A percentile compares a stretch with the other conserved stretches of the same genome.
phyloP scores from a whole-genome alignment of 257 asterid species.

The Galeopsis tetrahit region DNA sequence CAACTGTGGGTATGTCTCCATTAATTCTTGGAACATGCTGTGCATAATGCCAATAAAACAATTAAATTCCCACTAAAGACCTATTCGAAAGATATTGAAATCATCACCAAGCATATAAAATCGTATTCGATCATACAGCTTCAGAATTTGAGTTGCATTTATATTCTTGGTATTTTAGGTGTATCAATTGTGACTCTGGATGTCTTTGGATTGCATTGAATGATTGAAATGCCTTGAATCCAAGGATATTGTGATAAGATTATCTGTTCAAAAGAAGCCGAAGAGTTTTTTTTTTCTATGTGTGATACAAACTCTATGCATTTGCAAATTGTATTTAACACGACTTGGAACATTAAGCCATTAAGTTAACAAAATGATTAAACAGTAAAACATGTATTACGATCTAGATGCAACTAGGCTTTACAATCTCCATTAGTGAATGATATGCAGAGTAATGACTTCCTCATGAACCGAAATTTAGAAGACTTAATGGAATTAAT shows the following conservation, averaged over 20 bases:
- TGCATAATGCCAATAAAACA: conserved; percentile 44
- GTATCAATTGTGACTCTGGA: background rate
- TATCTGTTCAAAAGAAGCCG: conserved; percentile 1
- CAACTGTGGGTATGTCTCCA: conserved; percentile 92
- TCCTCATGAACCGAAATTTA: conserved; percentile 6
- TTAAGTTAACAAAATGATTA: conserved; percentile 3
- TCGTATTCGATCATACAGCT: background rate
- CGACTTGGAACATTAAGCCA: conserved; percentile 18
- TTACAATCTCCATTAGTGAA: conserved; percentile 15
- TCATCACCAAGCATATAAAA: conserved; percentile 29
- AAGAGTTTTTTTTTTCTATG: background rate
- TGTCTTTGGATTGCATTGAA: conserved; percentile 1
- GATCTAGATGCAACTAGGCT: conserved; percentile 17
- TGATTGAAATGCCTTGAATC: conserved; percentile 12
- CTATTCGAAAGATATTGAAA: conserved; percentile 17
- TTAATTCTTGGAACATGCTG: conserved; percentile 93
- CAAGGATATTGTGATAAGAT: background rate
- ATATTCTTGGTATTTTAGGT: conserved; percentile 7
- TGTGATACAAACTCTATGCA: conserved; percentile 8
- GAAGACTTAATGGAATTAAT: conserved; percentile 18
- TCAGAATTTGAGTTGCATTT: conserved; percentile 5
- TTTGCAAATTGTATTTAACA: conserved; percentile 11
- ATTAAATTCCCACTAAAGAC: conserved; percentile 22
- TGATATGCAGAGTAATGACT: conserved; percentile 15
- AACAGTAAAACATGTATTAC: background rate